These are phyloP conservation scores for Coniferiporia weirii DNA, from an alignment of 1,284 basidiomycete species.

Conservation along the genomic window DNA sequence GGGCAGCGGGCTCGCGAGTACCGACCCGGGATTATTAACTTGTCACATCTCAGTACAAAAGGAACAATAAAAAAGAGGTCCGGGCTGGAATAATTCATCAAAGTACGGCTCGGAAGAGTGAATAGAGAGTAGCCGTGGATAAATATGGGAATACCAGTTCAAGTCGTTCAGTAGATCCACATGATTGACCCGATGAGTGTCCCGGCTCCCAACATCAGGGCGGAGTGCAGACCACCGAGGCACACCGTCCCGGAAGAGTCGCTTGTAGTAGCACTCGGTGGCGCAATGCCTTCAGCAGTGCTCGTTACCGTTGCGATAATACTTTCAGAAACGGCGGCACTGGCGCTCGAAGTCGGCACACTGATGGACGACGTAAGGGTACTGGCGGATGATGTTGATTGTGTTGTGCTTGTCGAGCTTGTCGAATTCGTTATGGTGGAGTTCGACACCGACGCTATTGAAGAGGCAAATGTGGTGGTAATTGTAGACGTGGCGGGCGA, in stretches of 20 bases:
- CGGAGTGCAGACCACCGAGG: neutral
- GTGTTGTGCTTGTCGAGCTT: neutral
- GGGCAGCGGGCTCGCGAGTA: too few species aligned
- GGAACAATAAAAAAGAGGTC: too few species aligned
- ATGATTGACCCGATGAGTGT: neutral
- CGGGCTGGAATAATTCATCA: too few species aligned
- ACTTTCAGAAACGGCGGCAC: neutral
- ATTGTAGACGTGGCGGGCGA: neutral
- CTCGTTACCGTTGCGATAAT: neutral
- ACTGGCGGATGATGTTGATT: neutral
- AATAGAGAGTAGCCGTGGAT: too few species aligned
- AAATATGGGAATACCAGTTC: neutral
- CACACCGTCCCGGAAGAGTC: neutral
- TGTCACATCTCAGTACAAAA: too few species aligned
- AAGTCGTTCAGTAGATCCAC: neutral
- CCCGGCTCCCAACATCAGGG: neutral
- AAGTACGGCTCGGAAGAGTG: too few species aligned
- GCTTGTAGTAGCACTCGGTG: neutral
- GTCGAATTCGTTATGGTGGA: neutral
- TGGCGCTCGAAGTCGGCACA: neutral
- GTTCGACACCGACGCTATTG: neutral
- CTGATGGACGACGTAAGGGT: neutral
- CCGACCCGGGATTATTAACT: too few species aligned
- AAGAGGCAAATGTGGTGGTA: neutral
- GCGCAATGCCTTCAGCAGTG: neutral